phyloP scores from a whole-genome alignment of 1,284 basidiomycete genomes.

The Stereum hirsutum region DNA sequence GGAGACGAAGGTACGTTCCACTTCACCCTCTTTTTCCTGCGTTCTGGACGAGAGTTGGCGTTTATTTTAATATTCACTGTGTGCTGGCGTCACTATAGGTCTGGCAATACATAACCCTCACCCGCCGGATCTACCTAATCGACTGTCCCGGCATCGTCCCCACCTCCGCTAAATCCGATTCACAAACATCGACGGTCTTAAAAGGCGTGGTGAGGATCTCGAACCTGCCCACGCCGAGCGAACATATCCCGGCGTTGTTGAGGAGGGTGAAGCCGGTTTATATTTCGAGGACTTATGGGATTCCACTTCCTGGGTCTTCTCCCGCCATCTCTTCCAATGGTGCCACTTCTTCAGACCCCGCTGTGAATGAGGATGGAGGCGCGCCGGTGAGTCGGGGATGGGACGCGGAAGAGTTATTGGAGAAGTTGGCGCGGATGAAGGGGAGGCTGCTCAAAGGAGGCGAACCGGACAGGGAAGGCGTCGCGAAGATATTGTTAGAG shows the following conservation, averaged over 20 bases:
- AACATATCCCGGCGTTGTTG: constrained; percentile 88
- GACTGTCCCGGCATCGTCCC: constrained; percentile 99
- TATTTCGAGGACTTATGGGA: constrained; percentile 84
- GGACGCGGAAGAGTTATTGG: constrained; percentile 76
- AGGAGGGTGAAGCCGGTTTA: constrained; percentile 89
- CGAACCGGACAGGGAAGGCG: constrained; percentile 88
- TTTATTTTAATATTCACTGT: too few species aligned
- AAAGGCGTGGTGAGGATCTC: constrained; percentile 98
- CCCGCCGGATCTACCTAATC: constrained; percentile 95
- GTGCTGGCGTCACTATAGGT: too few species aligned
- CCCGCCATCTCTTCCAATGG: too few species aligned
- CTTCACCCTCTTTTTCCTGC: not conserved
- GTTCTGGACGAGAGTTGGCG: too few species aligned
- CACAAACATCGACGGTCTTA: constrained; percentile 88
- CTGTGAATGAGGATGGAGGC: too few species aligned
- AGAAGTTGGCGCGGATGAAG: constrained; percentile 82
- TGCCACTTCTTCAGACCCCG: too few species aligned
- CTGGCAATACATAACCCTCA: constrained; percentile 99
- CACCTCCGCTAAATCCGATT: constrained; percentile 83
- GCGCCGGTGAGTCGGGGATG: constrained; percentile 46
- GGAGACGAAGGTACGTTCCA: constrained; percentile 78
- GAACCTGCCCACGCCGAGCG: constrained; percentile 88
- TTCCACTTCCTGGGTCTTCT: constrained; percentile 61
- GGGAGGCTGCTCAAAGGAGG: constrained; percentile 92
- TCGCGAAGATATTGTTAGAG: constrained; percentile 92